These are phyloP conservation scores for Suillus discolor DNA, from an alignment of 768 basidiomycete species.

Conservation along the genomic window DNA sequence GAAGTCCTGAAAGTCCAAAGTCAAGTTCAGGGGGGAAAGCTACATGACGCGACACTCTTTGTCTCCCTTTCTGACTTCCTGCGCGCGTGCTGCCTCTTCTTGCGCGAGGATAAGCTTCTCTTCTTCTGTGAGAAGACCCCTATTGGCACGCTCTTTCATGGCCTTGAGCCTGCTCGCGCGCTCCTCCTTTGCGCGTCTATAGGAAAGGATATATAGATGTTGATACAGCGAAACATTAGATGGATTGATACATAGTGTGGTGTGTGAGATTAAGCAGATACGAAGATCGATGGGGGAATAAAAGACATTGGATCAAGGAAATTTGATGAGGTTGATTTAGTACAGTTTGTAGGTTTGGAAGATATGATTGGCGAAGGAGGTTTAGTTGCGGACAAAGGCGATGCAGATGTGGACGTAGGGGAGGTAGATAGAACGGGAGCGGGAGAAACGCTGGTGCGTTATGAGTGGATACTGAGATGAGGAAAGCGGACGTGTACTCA, in stretches of 20 bases:
- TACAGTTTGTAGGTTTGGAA: not conserved
- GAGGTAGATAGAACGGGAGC: conserved; percentile 19
- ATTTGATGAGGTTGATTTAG: not conserved
- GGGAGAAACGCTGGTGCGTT: conserved; percentile 53
- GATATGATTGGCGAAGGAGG: conserved; percentile 10
- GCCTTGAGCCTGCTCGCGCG: conserved; percentile 52
- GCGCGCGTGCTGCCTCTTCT: not conserved
- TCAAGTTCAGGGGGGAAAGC: not conserved
- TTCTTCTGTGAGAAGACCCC: conserved; percentile 5
- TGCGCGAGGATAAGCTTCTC: not conserved
- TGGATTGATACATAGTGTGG: not conserved
- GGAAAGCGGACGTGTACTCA: conserved; percentile 42
- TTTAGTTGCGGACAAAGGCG: conserved; percentile 40
- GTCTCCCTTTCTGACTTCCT: not conserved
- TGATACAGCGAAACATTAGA: conserved; percentile 21
- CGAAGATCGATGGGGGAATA: conserved; percentile 69
- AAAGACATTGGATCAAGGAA: conserved; percentile 46
- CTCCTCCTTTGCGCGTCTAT: conserved; percentile 75
- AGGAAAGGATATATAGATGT: conserved; percentile 12
- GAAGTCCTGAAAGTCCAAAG: not conserved
- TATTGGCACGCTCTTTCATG: conserved; percentile 30
- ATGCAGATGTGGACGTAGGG: conserved; percentile 19
- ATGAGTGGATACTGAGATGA: conserved; percentile 60
- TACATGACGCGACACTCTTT: conserved; percentile 17
- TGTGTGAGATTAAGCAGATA: conserved; percentile 51